Evolutionary conservation across 805 yeast species (phyloP), one percentile per base, ranked within the genome.

Genomic region (Cyberlindnera veronae): DNA sequence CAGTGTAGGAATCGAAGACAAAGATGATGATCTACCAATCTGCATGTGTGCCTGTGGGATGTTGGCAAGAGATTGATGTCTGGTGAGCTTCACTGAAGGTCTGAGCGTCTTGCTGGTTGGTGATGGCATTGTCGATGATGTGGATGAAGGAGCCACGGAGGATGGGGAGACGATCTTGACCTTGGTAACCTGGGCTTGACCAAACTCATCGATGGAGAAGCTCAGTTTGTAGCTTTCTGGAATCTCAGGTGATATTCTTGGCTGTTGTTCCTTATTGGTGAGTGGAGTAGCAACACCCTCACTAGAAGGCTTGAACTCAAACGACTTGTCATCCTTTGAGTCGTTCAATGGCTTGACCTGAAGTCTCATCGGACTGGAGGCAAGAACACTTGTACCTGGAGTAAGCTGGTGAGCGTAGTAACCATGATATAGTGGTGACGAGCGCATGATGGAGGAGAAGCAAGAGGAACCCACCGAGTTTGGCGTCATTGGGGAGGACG

Each of bases 401-500:
- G 60, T 48, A 10, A 53, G 36, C 16, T 48, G 51, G 24, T 50
- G 48, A 8, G 49, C 51, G 29, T 55, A 57, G 38, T 53, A 57
- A 2, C 58, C 58, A 22, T 54, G 58, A 16, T 57, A 54, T n/a
- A 57, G 38, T 2, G 61, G 61, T 3, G 61, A 57, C 6, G 60
- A 57, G 31, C 53, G 57, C 38, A 55, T 51, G 18, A 55, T 54
- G 16, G 60, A 54, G 6, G 61, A 55, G 36, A 57, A 57, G 22
- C 58, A 53, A 10, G 57, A 54, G 1, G 57, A 49, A 14, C 48
- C 35, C 2, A 39, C 37, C 13, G 57, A 49, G 26, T 41, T 42
- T 33, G 60, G 60, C 6, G 61, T 51, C 49, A 45, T 42, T 35
- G 60, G 60, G 9, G 60, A 54, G 12, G 56, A 54, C 1, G 48